Evolutionary conservation across 768 basidiomycete genomes (phyloP).

Genomic region (Collybiopsis confluens): DNA sequence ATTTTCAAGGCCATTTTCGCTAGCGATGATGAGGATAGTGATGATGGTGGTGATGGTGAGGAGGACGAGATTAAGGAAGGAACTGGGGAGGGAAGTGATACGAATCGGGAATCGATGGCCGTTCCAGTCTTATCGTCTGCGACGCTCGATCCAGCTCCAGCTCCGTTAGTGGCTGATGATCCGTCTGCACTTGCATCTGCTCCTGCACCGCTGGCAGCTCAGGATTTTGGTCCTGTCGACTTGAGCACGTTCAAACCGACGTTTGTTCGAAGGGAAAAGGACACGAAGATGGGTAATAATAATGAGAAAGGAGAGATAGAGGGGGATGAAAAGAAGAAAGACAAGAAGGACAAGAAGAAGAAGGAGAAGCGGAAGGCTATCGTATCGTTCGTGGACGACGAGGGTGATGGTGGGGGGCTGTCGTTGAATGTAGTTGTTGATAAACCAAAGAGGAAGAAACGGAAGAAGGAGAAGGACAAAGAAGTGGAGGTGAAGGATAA

Average conservation of each 20-base stretch:
- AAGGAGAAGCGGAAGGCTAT: constrained; percentile 48
- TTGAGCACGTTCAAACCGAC: constrained; percentile 81
- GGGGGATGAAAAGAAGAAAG: constrained; percentile 32
- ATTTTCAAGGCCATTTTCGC: constrained; percentile 99
- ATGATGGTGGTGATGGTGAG: no score
- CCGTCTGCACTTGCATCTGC: background rate
- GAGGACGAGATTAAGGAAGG: background rate
- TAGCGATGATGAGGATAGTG: constrained; percentile 86
- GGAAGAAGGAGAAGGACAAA: constrained; percentile 16
- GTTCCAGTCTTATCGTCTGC: no score
- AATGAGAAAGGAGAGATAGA: constrained; percentile 30
- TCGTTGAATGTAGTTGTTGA: constrained; percentile 21
- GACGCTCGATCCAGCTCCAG: background rate
- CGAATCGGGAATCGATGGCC: background rate
- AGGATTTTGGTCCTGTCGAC: constrained; percentile 39
- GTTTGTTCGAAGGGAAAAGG: constrained; percentile 71
- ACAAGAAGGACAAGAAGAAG: constrained; percentile 39
- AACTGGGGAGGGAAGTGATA: background rate
- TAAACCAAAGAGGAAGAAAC: constrained; percentile 34
- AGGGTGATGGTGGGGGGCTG: constrained; percentile 29
- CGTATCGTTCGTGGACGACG: constrained; percentile 59
- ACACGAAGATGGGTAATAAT: constrained; percentile 33
- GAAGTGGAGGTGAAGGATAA: constrained; percentile 34
- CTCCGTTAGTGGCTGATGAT: background rate
- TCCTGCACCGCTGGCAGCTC: constrained; percentile 5